These are phyloP conservation scores for Aspergillus fijiensis DNA, from an alignment of 2,329 filamentous ascomycete genomes.

Conservation along the genomic window DNA sequence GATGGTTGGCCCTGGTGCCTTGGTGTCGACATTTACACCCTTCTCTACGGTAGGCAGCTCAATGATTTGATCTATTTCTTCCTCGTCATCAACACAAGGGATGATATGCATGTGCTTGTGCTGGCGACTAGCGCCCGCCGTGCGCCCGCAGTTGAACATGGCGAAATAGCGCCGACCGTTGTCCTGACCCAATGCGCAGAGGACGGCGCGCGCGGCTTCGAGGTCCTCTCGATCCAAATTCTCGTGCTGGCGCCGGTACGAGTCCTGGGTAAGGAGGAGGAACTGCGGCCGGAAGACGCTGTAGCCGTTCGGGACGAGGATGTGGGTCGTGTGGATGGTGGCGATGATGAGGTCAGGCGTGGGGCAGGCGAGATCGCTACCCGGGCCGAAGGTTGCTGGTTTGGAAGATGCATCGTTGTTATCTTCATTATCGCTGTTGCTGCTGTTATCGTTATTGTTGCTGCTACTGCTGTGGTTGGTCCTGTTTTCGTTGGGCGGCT, in stretches of 20 bases:
- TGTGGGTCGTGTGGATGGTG: conserved; percentile 44
- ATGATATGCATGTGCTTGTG: conserved; percentile 52
- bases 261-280: conserved; percentile 50
- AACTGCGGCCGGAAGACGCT: conserved; percentile 51
- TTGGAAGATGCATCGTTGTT: not conserved
- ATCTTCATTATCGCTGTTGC: not conserved
- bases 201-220: conserved; percentile 35
- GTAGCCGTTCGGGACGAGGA: conserved; percentile 52
- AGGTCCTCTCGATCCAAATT: conserved; percentile 44
- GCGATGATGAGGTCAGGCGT: conserved; percentile 45
- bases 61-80: not conserved
- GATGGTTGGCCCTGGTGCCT: conserved; percentile 7
- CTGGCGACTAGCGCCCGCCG: conserved; percentile 47
- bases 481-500: not conserved
- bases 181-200: conserved; percentile 24
- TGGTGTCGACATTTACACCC: conserved; percentile 4
- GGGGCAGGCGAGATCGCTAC: conserved; percentile 43
- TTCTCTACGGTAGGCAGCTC: not conserved
- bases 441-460: no score
- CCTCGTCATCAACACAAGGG: not conserved
- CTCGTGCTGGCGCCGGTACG: conserved; percentile 49
- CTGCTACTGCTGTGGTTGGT: no score
- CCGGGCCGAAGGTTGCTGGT: conserved; percentile 19
- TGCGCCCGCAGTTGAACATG: conserved; percentile 51
- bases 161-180: conserved; percentile 34